Base-by-base conservation (phyloP, 1,284 basidiomycete genomes). In the Ceratobasidium sp. region DNA sequence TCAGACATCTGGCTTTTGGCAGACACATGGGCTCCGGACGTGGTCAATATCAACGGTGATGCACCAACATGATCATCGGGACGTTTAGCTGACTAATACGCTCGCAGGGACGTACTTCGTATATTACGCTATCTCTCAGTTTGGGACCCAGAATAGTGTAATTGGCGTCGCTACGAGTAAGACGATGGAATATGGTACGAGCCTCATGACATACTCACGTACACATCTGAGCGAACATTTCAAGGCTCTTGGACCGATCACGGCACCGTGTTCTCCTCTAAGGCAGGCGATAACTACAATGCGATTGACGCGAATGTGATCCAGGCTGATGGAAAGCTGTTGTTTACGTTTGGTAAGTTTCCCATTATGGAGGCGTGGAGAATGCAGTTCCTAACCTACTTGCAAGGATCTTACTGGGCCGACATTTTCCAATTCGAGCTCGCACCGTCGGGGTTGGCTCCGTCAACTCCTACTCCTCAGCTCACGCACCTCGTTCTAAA, bases 111-210 rank as follows among this genome's bases (percentile, higher is more conserved):
- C 60, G 33, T 79, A 79, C 62, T 75, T 75, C 25, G 67, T 78
- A 9, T 80, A 80, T 74, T 81, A 81, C 74, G 76, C 79, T 9
- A 78, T 79, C 21, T 81, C 79, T 25, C 73, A 77, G 3, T 75
- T 80, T 48, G 79, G 79, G 16, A 78, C 76, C 14, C 78, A 79
- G 72, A 76, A 80, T 56, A 81, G 80, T 21, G 78, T 74, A 14
- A 81, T 81, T 70, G 80, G 80, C 0, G 76, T 80, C 25, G 80
- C 80, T 3, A 81, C 79, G 0, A 79, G 78, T 71, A 53, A 62
- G 8, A 77, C 79, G 9, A 79, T 80, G 78, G 77, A 79, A 49
- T 76, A 78, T 11, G 80, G 79, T 14, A 33, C 12, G 67, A 30
- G 56, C 30, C 38, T 56, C 16, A 23, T 18, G 58, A 11, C 33